Percentiles rank a stretch among this genome's conserved stretches.
Conservation (phyloP, 2,329 filamentous ascomycete genomes). For the Chaetomium olivaceum region DNA sequence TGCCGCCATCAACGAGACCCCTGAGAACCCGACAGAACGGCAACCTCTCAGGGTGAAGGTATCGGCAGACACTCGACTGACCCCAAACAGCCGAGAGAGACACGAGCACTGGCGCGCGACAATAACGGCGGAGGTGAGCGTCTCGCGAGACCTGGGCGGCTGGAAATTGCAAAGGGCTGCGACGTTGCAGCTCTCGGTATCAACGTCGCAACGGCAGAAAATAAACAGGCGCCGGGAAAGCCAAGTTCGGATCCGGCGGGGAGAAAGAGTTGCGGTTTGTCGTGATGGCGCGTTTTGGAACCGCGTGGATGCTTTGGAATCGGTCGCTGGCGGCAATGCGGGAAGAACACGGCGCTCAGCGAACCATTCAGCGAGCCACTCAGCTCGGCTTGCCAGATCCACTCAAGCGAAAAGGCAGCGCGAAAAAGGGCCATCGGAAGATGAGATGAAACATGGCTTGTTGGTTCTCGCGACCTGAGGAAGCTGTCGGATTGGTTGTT, state of each 20-base stretch:
- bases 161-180: constrained; percentile 26
- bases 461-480: constrained; percentile 11
- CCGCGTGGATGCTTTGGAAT: constrained; percentile 6
- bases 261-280: background rate
- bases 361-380: constrained; percentile 1
- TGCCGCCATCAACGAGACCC: constrained; percentile 24
- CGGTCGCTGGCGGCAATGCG: constrained; percentile 19
- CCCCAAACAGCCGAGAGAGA: constrained; percentile 7
- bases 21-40: constrained; percentile 32
- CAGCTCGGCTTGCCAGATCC: constrained; percentile 10
- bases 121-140: constrained; percentile 9
- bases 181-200: constrained; percentile 23
- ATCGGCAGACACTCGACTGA: constrained; percentile 6
- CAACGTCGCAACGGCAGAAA: constrained; percentile 18
- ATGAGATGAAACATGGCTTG: constrained; percentile 29
- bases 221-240: background rate
- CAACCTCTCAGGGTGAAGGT: constrained; percentile 23
- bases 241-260: constrained; percentile 6
- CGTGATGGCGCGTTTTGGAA: constrained; percentile 8
- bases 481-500: constrained; percentile 27
- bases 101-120: constrained; percentile 25
- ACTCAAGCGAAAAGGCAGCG: constrained; percentile 15
- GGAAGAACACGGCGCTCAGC: background rate
- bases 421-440: constrained; percentile 14
- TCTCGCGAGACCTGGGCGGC: constrained; percentile 21